Conservation (phyloP, 1,284 basidiomycete genomes). For the Dichomitus squalens region DNA sequence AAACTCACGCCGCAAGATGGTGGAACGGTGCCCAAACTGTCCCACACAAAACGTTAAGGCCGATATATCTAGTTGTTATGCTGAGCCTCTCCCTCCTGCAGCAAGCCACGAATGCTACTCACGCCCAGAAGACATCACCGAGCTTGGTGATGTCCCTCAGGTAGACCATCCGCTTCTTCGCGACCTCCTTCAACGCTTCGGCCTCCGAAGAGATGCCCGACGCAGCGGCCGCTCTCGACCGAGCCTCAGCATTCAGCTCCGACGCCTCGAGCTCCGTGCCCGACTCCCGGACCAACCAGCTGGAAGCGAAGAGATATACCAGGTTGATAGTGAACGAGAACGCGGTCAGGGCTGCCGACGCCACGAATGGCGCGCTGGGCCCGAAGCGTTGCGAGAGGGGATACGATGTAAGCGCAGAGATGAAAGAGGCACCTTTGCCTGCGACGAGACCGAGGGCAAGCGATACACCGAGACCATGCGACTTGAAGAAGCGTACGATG, state of each 20-base stretch:
- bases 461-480: slow-evolving; percentile 75
- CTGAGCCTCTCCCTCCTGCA: background rate
- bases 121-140: slow-evolving; percentile 83
- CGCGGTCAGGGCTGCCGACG: slow-evolving; percentile 62
- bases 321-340: slow-evolving; percentile 71
- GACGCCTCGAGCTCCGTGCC: slow-evolving; percentile 66
- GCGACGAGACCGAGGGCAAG: slow-evolving; percentile 79
- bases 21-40: slow-evolving; percentile 79
- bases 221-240: slow-evolving; percentile 35
- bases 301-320: slow-evolving; percentile 62
- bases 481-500: slow-evolving; percentile 79
- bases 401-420: slow-evolving; percentile 74
- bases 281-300: slow-evolving; percentile 61
- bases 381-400: slow-evolving; percentile 73
- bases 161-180: slow-evolving; percentile 62
- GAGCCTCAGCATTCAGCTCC: slow-evolving; percentile 57
- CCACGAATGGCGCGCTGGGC: slow-evolving; percentile 72
- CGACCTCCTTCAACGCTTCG: slow-evolving; percentile 65
- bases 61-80: slow-evolving; percentile 56
- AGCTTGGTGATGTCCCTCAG: slow-evolving; percentile 62
- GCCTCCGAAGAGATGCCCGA: slow-evolving; percentile 51
- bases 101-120: slow-evolving; percentile 34
- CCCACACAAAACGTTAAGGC: slow-evolving; percentile 74
- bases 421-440: slow-evolving; percentile 76
- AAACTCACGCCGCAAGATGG: slow-evolving; percentile 70